These are phyloP conservation scores for Bruguiera parviflora DNA, from an alignment of 345 rosid genomes.

Conservation along the genomic window DNA sequence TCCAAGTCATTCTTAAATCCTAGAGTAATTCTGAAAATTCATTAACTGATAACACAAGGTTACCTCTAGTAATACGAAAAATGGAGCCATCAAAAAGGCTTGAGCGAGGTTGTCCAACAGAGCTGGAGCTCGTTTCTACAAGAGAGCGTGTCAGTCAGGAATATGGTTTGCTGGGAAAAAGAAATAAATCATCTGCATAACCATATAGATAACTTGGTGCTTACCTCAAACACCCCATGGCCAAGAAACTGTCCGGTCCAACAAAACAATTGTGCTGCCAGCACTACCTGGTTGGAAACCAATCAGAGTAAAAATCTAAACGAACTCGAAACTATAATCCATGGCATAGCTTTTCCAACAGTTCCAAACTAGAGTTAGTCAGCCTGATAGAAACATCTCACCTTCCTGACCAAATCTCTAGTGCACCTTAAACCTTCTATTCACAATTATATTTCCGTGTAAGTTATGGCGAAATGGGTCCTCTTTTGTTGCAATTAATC, in stretches of 20 bases:
- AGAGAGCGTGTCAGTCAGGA: neutral
- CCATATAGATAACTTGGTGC: neutral
- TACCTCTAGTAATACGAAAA: slow-evolving; percentile 92
- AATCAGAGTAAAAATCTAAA: neutral
- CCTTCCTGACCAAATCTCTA: too few relatives aligned
- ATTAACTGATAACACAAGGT: neutral
- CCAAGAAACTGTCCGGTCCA: slow-evolving; percentile 84
- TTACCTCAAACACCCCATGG: slow-evolving; percentile 87
- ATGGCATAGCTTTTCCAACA: too few relatives aligned
- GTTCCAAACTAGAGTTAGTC: too few relatives aligned
- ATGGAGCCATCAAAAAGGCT: slow-evolving; percentile 86
- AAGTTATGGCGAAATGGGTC: too few relatives aligned
- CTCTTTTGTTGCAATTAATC: too few relatives aligned
- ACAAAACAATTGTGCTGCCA: slow-evolving; percentile 64
- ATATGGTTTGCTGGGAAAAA: neutral
- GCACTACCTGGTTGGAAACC: slow-evolving; percentile 48
- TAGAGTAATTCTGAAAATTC: neutral
- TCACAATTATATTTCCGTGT: too few relatives aligned
- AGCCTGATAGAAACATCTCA: neutral
- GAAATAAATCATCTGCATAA: neutral
- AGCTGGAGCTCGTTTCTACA: slow-evolving; percentile 84
- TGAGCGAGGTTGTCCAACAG: slow-evolving; percentile 73
- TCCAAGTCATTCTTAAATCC: neutral
- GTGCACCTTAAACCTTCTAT: too few relatives aligned
- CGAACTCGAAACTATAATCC: neutral